Conservation (phyloP, 1,139 yeast species). For the Keqinozyma sinolaborantium region DNA sequence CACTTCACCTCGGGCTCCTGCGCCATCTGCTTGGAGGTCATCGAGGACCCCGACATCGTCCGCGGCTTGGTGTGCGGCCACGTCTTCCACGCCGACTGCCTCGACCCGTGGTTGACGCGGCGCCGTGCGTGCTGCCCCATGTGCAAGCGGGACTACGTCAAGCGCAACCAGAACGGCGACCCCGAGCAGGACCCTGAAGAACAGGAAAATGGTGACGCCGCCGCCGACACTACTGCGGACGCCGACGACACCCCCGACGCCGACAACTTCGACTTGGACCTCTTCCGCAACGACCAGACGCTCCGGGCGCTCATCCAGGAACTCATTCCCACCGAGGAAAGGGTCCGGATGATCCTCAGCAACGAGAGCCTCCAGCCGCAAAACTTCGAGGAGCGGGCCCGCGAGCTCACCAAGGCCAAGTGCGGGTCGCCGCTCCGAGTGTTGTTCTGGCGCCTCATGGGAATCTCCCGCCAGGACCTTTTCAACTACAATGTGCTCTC, state of each 20-base stretch:
- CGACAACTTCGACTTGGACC: constrained; percentile 34
- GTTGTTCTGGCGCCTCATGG: constrained; percentile 56
- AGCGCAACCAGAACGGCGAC: constrained; percentile 13
- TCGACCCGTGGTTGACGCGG: constrained; percentile 79
- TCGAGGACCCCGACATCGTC: constrained; percentile 61
- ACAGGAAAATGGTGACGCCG: constrained; percentile 2
- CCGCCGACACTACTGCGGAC: constrained; percentile 10
- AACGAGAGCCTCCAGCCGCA: constrained; percentile 23
- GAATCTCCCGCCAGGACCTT: constrained; percentile 44
- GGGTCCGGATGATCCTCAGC: constrained; percentile 32
- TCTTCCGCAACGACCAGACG: constrained; percentile 37
- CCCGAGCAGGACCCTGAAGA: constrained; percentile 5
- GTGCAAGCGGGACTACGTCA: constrained; percentile 70
- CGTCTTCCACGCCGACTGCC: constrained; percentile 75
- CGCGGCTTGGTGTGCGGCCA: constrained; percentile 81
- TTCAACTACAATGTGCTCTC: constrained; percentile 50
- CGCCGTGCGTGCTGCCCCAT: constrained; percentile 82
- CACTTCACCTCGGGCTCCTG: constrained; percentile 73
- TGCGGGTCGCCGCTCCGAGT: constrained; percentile 30
- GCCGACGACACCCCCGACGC: constrained; percentile 16
- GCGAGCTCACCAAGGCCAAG: constrained; percentile 30
- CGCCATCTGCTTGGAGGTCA: constrained; percentile 72
- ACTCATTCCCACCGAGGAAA: constrained; percentile 35
- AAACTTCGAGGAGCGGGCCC: constrained; percentile 44
- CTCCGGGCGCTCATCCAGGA: constrained; percentile 39